These are phyloP conservation scores for Fusarium buxicola DNA, from an alignment of 2,329 filamentous ascomycete genomes.

Conservation along the genomic window DNA sequence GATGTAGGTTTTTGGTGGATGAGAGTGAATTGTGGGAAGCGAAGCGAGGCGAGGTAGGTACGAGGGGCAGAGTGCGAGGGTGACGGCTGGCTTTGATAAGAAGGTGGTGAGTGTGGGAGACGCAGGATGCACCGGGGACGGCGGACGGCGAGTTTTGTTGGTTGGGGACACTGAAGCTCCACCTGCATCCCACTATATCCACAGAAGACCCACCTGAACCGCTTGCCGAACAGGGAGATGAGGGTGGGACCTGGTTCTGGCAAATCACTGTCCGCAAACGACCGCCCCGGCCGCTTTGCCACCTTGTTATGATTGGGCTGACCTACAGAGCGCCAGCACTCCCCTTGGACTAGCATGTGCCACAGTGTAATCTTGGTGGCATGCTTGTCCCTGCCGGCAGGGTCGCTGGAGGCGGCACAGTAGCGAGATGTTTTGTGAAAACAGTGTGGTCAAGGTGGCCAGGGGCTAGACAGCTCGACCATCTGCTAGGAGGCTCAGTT, in stretches of 20 bases:
- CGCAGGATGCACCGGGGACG: conserved; percentile 42
- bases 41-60: conserved; percentile 46
- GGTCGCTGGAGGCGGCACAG: conserved; percentile 39
- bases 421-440: conserved; percentile 14
- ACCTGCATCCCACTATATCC: conserved; percentile 21
- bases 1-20: conserved; percentile 37
- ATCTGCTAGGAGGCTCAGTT: conserved; percentile 36
- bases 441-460: conserved; percentile 38
- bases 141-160: conserved; percentile 49
- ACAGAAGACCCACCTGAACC: conserved; percentile 26
- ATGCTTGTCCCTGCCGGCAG: conserved; percentile 39
- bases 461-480: conserved; percentile 32
- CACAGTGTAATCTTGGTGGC: conserved; percentile 48
- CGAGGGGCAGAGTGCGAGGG: conserved; percentile 42
- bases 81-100: conserved; percentile 44
- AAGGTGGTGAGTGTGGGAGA: conserved; percentile 36
- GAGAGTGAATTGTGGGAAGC: conserved; percentile 43
- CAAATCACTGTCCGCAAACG: conserved; percentile 47
- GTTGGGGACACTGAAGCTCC: conserved; percentile 44
- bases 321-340: conserved; percentile 36
- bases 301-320: conserved; percentile 50
- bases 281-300: conserved; percentile 47
- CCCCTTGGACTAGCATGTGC: conserved; percentile 38
- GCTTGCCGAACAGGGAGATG: conserved; percentile 42
- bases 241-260: conserved; percentile 38